Percentiles rank a stretch among this genome's conserved stretches.
Evolutionary conservation across 441 rosid species (phyloP).

Genomic region (Arabidopsis lyrata): DNA sequence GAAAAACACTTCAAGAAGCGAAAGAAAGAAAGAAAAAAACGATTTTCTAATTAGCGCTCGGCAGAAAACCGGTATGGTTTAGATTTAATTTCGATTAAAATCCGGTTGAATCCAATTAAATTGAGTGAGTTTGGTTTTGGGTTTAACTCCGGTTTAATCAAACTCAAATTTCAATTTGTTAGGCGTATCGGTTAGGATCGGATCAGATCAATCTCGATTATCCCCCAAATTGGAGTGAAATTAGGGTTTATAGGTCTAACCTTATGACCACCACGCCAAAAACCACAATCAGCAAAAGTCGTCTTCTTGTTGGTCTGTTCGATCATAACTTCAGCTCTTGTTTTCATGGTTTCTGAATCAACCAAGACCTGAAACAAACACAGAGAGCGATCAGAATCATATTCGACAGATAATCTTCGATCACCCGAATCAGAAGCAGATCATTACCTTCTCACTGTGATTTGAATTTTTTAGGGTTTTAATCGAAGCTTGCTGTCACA

Average conservation of each 20-base stretch:
- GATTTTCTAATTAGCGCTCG: background rate
- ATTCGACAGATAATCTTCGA: background rate
- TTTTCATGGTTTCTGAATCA: constrained; percentile 47
- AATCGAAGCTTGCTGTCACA: background rate
- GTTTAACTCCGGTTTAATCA: background rate
- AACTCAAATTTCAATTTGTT: too few species aligned
- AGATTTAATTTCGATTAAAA: too few species aligned
- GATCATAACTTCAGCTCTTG: background rate
- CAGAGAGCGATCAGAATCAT: constrained; percentile 2
- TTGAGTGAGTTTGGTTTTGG: background rate
- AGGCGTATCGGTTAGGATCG: background rate
- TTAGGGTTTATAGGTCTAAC: constrained; percentile 40
- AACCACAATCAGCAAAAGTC: constrained; percentile 55
- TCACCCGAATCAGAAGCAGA: constrained; percentile 2
- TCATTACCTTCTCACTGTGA: constrained; percentile 50
- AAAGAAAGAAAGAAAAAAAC: background rate
- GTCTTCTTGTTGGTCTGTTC: constrained; percentile 38
- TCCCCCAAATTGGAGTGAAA: background rate
- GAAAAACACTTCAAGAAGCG: background rate
- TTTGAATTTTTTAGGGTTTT: background rate
- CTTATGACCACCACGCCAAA: constrained; percentile 56
- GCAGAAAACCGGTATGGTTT: background rate
- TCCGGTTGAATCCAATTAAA: too few species aligned
- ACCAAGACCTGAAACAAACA: background rate
- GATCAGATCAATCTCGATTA: background rate